A percentile compares a stretch with the other conserved stretches of the same genome.
Evolutionary conservation across 352 stramenopile species (phyloP).

Genomic region (Phytophthora pini): DNA sequence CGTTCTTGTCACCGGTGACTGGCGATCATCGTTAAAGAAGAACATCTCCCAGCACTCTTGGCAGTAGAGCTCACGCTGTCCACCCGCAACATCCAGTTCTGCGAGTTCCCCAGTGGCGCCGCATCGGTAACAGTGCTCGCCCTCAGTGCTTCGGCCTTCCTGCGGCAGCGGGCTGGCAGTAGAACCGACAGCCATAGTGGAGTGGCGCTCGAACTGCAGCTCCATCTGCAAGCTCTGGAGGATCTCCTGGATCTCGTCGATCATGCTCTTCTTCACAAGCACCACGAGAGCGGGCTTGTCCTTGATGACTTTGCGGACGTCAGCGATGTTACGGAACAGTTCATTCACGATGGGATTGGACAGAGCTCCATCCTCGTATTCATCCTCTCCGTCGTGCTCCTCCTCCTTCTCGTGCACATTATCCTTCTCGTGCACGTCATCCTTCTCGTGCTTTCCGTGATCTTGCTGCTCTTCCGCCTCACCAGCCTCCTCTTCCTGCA

Average conservation of each 20-base stretch:
- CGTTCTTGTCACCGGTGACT: constrained; percentile 28
- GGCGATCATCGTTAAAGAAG: constrained; percentile 63
- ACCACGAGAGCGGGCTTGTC: constrained; percentile 62
- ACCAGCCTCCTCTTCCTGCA: constrained; percentile 29
- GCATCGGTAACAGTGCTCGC: constrained; percentile 59
- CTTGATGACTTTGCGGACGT: constrained; percentile 64
- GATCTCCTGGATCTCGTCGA: constrained; percentile 85
- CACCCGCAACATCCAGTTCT: constrained; percentile 56
- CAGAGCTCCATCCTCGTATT: constrained; percentile 39
- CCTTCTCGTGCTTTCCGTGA: constrained; percentile 6
- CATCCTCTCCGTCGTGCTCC: constrained; percentile 12
- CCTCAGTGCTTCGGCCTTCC: constrained; percentile 28
- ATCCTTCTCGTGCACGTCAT: constrained; percentile 6
- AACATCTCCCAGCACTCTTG: constrained; percentile 82
- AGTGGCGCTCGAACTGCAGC: constrained; percentile 80
- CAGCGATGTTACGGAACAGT: constrained; percentile 50
- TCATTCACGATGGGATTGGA: constrained; percentile 60
- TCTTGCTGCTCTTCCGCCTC: constrained; percentile 25
- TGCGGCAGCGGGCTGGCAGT: constrained; percentile 24
- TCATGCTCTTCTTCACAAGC: constrained; percentile 73
- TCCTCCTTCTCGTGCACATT: neutral
- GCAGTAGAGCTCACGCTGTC: constrained; percentile 62
- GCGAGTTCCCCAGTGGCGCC: constrained; percentile 59
- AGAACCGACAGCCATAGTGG: constrained; percentile 60
- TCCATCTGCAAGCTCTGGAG: constrained; percentile 82